phyloP scores from a whole-genome alignment of 2,329 filamentous ascomycete genomes.

The Penicillium capsulatum region DNA sequence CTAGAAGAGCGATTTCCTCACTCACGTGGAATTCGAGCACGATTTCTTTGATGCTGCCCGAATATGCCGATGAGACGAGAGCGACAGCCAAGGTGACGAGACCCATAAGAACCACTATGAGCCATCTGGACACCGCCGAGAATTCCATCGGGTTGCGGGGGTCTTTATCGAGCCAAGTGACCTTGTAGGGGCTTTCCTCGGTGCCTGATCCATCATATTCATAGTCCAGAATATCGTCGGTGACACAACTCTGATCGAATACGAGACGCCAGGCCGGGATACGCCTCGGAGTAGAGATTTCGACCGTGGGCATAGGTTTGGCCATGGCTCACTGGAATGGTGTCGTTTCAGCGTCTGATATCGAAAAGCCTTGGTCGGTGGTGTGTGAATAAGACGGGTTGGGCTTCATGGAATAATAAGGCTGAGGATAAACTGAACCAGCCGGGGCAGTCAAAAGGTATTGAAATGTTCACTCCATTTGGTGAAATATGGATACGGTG shows the following conservation, averaged over 20 bases:
- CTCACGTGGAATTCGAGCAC: constrained; percentile 25
- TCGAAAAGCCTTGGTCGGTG: too few species aligned
- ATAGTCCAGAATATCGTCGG: constrained; percentile 2
- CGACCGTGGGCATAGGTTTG: too few species aligned
- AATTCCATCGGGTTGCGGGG: constrained; percentile 12
- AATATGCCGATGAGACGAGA: constrained; percentile 34
- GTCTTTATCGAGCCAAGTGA: constrained; percentile 9
- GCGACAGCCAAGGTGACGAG: constrained; percentile 32
- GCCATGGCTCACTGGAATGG: too few species aligned
- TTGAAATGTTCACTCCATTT: too few species aligned
- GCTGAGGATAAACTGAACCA: too few species aligned
- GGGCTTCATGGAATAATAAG: too few species aligned
- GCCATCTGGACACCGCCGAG: constrained; percentile 24
- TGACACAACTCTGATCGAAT: constrained; percentile 7
- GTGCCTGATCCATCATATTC: constrained; percentile 9
- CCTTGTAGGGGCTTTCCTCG: constrained; percentile 10
- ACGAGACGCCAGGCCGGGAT: constrained; percentile 8
- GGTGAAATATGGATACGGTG: too few species aligned
- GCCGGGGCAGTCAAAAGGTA: too few species aligned
- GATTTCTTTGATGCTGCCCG: constrained; percentile 26
- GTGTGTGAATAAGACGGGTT: too few species aligned
- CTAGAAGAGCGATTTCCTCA: constrained; percentile 31
- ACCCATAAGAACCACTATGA: constrained; percentile 28
- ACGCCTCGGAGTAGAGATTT: too few species aligned
- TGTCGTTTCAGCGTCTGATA: too few species aligned